Evolutionary conservation across 2,329 filamentous ascomycete genomes (phyloP).

Genomic region (Lachnellula cervina): DNA sequence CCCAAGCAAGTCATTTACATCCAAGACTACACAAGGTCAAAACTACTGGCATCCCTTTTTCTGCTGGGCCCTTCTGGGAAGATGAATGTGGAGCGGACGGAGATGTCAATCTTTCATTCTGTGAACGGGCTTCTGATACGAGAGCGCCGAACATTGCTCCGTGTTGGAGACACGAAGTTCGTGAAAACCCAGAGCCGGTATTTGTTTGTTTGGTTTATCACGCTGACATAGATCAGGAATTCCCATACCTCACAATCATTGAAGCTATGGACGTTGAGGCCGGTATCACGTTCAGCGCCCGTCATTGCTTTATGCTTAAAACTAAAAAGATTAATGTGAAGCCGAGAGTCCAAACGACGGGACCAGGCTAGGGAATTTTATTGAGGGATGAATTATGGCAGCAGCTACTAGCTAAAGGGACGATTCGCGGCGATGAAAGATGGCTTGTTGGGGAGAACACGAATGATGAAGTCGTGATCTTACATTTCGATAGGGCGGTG

Average conservation of each 20-base stretch:
- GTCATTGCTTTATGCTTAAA: constrained; percentile 45
- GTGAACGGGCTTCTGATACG: constrained; percentile 12
- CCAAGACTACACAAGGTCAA: constrained; percentile 43
- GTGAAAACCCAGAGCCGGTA: background rate
- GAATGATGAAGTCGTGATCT: constrained; percentile 46
- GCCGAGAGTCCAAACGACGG: constrained; percentile 32
- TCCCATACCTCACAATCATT: constrained; percentile 45
- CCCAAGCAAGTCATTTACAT: constrained; percentile 38
- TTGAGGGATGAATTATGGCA: constrained; percentile 42
- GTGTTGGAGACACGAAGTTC: constrained; percentile 47
- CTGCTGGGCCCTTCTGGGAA: constrained; percentile 46
- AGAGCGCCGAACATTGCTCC: constrained; percentile 36
- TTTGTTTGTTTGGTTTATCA: background rate
- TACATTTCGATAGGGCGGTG: constrained; percentile 39
- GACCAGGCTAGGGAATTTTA: constrained; percentile 34
- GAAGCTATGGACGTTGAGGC: constrained; percentile 42
- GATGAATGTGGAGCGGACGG: constrained; percentile 40
- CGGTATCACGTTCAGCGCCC: constrained; percentile 41
- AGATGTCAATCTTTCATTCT: constrained; percentile 23
- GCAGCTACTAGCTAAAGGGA: constrained; percentile 47
- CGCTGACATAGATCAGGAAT: constrained; percentile 33
- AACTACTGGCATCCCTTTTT: constrained; percentile 50
- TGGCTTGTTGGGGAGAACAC: constrained; percentile 58
- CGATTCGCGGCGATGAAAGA: constrained; percentile 54
- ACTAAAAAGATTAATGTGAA: constrained; percentile 41